phyloP scores from a whole-genome alignment of 345 rosid genomes.

The Eucalyptus marginata region DNA sequence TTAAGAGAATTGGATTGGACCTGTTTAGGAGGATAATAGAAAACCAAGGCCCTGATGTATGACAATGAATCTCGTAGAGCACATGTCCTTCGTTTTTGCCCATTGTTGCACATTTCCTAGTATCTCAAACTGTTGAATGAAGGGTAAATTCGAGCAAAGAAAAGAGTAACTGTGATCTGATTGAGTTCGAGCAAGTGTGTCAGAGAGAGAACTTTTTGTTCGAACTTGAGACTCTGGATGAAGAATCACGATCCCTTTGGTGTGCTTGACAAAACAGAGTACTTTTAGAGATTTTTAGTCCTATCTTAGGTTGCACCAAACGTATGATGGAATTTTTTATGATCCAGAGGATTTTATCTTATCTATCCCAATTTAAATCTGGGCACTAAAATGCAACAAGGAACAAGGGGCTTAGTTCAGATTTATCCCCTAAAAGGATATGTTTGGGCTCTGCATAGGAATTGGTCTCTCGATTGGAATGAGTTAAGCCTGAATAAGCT shows the following conservation, averaged over 20 bases:
- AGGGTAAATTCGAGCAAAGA: background rate
- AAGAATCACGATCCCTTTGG: background rate
- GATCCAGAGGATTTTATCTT: background rate
- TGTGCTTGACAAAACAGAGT: background rate
- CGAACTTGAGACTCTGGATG: background rate
- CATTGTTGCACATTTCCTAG: background rate
- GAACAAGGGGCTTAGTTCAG: background rate
- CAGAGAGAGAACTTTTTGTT: background rate
- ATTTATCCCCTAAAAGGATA: background rate
- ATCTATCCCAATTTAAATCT: background rate
- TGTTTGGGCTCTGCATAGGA: background rate
- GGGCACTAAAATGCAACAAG: background rate
- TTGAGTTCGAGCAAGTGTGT: background rate
- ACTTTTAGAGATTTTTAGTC: background rate
- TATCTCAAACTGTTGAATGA: background rate
- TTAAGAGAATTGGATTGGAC: background rate
- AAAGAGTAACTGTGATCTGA: background rate
- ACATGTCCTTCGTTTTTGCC: background rate
- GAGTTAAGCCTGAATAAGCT: background rate
- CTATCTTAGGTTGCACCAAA: too few relatives aligned
- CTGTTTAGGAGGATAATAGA: background rate
- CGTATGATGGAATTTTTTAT: background rate
- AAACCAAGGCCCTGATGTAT: background rate
- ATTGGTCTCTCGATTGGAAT: background rate
- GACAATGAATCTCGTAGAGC: background rate